Base-by-base conservation (phyloP, 2,329 filamentous ascomycete genomes). In the Beauveria brongniartii region DNA sequence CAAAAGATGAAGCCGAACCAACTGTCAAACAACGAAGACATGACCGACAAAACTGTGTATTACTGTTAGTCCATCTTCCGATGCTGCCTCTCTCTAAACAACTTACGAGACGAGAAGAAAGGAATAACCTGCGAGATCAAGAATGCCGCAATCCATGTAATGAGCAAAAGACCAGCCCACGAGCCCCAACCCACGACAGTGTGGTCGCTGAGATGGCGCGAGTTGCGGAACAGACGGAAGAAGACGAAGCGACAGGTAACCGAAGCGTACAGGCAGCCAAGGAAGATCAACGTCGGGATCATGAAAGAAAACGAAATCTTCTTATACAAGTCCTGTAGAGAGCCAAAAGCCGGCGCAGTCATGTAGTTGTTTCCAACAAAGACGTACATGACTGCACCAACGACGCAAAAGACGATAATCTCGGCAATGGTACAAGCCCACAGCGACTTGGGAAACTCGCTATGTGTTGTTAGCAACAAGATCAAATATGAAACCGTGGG, bases 1-100 rank as follows among this genome's bases (percentile, higher is more conserved):
- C 90, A 97, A 79, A 96, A 97, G 70, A 96, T 96, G 79, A 96
- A 97, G 26, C 92, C 92, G 68, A 93, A 93, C 80, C 92, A 93
- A 59, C 89, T 93, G 75, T 96, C 91, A 70, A 96, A 96, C 1
- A 96, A 82, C 4, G 91, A 91, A n/a, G 86, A 89, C 87, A 92
- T 90, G 63, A 91, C 78, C 5, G 86, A 86, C n/a, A 86, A 74
- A 2, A 87, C 80, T 83, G 44, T 1, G 12, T 14, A n/a, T 24
- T 4, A n/a, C 4, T 16, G 43, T 57, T 50, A 57, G 30, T 28
- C 4, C 3, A n/a, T n/a, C 4, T 10, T 24, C 24, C 37, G 30
- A 24, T 20, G 3, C 2, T 22, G 8, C 18, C 9, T 22, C 14
- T 26, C 18, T 43, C 9, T n/a, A 20, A 14, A 5, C 20, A 28